Evolutionary conservation across 225 moss, liverwort and hornwort genomes (phyloP).

Genomic region (Ulota crispa): DNA sequence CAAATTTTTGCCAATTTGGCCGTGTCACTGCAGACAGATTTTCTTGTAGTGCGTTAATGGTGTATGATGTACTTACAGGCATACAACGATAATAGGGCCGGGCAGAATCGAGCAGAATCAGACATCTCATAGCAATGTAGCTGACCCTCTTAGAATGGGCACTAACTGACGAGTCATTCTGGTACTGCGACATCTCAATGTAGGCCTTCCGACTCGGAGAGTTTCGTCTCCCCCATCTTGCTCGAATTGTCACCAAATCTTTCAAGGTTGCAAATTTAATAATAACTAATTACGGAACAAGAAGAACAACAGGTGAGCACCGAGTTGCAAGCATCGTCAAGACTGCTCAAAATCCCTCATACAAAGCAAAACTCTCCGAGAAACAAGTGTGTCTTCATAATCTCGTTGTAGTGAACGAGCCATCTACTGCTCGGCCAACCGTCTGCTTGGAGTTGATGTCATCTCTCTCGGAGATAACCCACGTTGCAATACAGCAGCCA

Average conservation of each 20-base stretch:
- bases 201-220: conserved; percentile 27
- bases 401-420: not conserved
- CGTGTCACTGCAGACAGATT: too few relatives aligned
- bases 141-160: conserved; percentile 60
- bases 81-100: conserved; percentile 70
- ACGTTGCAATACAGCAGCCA: conserved; percentile 14
- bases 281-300: not conserved
- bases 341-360: not conserved
- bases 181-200: conserved; percentile 50
- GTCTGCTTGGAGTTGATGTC: conserved; percentile 1
- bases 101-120: conserved; percentile 53
- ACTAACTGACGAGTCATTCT: conserved; percentile 31
- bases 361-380: not conserved
- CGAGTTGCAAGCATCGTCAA: not conserved
- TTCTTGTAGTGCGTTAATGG: too few relatives aligned
- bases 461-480: not conserved
- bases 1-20: too few relatives aligned
- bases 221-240: conserved; percentile 35
- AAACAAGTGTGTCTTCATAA: conserved; percentile 20
- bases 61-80: conserved; percentile 53
- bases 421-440: too few relatives aligned
- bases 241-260: not conserved
- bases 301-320: not conserved
- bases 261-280: not conserved
- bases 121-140: conserved; percentile 53